Conservation (phyloP, 1,284 basidiomycete genomes). For the Taiwanofungus camphoratus region DNA sequence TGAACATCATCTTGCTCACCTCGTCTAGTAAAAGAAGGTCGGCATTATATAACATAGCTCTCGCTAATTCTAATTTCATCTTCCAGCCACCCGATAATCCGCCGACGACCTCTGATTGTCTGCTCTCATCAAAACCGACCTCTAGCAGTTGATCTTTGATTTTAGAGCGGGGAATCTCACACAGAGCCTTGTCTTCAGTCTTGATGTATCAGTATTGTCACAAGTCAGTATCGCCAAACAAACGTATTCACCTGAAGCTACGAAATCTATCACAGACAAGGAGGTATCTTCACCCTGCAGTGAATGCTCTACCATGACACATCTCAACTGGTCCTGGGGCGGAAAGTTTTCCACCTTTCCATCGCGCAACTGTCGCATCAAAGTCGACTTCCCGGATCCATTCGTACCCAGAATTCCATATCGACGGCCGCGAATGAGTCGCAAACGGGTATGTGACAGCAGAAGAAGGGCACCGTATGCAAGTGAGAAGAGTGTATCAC, state of each 20-base stretch:
- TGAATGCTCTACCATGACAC: constrained; percentile 95
- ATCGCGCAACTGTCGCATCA: constrained; percentile 93
- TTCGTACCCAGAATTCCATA: constrained; percentile 97
- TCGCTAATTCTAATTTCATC: constrained; percentile 92
- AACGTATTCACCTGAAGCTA: constrained; percentile 66
- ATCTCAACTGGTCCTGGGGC: constrained; percentile 79
- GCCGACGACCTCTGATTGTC: constrained; percentile 84
- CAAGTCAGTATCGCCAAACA: constrained; percentile 1
- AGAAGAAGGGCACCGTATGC: constrained; percentile 95
- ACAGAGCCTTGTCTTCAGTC: constrained; percentile 53
- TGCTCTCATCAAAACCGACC: constrained; percentile 88
- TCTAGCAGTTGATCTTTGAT: constrained; percentile 76
- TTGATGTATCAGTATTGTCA: not conserved
- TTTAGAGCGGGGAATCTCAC: constrained; percentile 54
- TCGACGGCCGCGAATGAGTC: constrained; percentile 84
- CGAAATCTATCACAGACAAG: constrained; percentile 81
- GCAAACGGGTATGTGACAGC: constrained; percentile 91
- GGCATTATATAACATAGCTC: constrained; percentile 96
- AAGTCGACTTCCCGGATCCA: constrained; percentile 94
- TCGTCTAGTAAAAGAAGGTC: constrained; percentile 90
- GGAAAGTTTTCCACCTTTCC: constrained; percentile 97
- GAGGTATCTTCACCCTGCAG: constrained; percentile 90
- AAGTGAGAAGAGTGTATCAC: constrained; percentile 92
- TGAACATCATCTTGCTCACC: constrained; percentile 30
- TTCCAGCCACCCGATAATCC: constrained; percentile 98